Percentiles rank a stretch among this genome's conserved stretches.
Conservation (phyloP, 2,329 filamentous ascomycete genomes). For the Xylaria sp. region DNA sequence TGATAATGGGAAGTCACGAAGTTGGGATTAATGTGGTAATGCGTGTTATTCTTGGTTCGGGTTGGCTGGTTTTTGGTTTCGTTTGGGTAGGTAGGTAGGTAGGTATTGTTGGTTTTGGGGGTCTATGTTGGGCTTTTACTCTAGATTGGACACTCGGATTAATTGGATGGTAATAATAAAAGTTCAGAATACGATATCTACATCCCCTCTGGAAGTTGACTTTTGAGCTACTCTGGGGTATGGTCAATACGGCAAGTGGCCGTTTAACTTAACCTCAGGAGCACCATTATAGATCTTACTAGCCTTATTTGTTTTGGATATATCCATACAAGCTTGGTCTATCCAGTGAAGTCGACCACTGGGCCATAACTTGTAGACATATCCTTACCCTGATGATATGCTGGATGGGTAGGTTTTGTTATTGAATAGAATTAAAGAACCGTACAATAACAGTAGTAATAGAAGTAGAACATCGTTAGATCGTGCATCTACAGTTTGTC, state of each 20-base stretch:
- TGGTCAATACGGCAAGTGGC: background rate
- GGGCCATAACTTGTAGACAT: no score
- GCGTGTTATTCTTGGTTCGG: constrained; percentile 7
- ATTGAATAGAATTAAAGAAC: no score
- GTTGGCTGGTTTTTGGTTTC: constrained; percentile 15
- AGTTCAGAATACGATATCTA: background rate
- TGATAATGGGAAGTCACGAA: constrained; percentile 21
- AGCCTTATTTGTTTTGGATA: no score
- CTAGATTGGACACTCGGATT: constrained; percentile 22
- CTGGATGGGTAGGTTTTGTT: no score
- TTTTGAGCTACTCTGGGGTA: background rate
- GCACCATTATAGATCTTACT: no score
- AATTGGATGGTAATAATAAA: constrained; percentile 21
- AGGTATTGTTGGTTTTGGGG: constrained; percentile 8
- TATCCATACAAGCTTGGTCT: no score
- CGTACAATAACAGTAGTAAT: no score
- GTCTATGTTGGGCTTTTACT: background rate
- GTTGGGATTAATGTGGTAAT: constrained; percentile 28
- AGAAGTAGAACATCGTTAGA: no score
- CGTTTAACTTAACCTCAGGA: background rate
- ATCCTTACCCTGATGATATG: no score
- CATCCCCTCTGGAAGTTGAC: background rate
- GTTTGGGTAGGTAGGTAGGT: no score
- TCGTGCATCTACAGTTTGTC: no score
- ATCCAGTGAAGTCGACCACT: no score